phyloP scores from a whole-genome alignment of 2,329 filamentous ascomycete genomes.

The Colletotrichum sp. region DNA sequence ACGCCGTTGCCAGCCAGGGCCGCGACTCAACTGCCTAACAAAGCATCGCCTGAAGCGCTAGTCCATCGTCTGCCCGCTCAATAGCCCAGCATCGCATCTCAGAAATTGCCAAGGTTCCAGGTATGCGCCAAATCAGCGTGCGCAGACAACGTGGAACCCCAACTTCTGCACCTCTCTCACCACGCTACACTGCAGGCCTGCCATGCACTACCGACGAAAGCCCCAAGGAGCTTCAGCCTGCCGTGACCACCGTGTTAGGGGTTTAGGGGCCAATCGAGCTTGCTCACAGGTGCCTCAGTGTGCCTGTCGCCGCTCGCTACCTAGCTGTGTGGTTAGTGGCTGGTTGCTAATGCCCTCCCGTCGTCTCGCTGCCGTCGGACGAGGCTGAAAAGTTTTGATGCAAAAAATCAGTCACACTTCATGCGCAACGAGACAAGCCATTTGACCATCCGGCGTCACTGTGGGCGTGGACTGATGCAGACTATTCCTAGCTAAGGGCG shows the following conservation, averaged over 20 bases:
- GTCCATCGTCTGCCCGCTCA: background rate
- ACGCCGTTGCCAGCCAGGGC: slow-evolving; percentile 1
- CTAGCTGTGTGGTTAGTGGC: background rate
- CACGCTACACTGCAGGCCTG: background rate
- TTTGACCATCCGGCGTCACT: background rate
- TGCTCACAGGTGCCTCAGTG: background rate
- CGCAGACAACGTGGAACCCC: background rate
- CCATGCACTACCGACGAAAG: background rate
- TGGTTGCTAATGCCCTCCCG: background rate
- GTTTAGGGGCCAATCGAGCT: background rate
- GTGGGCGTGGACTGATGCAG: background rate
- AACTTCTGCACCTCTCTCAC: background rate
- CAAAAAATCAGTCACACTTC: background rate
- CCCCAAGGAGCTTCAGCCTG: background rate
- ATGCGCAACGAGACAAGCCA: background rate
- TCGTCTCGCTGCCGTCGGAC: background rate
- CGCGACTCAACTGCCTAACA: slow-evolving; percentile 3
- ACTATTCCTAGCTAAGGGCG: background rate
- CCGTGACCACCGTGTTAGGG: background rate
- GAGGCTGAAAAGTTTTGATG: background rate
- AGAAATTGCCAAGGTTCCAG: background rate
- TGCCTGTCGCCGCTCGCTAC: background rate
- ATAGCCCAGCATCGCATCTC: background rate
- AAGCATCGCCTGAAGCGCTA: slow-evolving; percentile 10
- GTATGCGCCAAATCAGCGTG: background rate